Conservation (phyloP, 306 rosid species). For the Pyrus bretschneideri region DNA sequence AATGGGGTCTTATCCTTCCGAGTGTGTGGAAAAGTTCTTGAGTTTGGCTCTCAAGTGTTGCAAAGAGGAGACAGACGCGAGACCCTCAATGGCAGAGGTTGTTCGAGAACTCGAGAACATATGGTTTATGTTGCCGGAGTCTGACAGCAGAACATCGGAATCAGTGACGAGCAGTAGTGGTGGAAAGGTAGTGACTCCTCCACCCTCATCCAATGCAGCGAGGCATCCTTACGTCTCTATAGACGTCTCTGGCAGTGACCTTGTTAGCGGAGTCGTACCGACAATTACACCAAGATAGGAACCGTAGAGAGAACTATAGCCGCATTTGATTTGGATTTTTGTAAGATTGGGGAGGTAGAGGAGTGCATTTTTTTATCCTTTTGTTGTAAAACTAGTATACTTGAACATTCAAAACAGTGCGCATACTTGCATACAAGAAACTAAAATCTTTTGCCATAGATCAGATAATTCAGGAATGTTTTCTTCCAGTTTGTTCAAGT, state of each 20-base stretch:
- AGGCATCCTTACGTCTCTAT: conserved; percentile 47
- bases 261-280: conserved; percentile 71
- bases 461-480: too few species aligned
- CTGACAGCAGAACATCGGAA: conserved; percentile 31
- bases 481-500: too few species aligned
- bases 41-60: conserved; percentile 68
- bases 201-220: conserved; percentile 49
- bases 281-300: conserved; percentile 80
- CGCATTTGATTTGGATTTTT: neutral
- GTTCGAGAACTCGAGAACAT: conserved; percentile 75
- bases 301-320: neutral
- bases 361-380: neutral
- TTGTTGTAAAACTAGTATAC: neutral
- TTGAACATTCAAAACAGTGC: neutral
- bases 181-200: conserved; percentile 32
- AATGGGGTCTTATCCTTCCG: conserved; percentile 81
- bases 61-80: conserved; percentile 59
- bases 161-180: conserved; percentile 19
- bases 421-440: neutral
- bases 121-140: conserved; percentile 58
- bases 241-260: conserved; percentile 76
- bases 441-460: too few species aligned
- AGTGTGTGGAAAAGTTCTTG: conserved; percentile 59
- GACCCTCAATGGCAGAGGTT: conserved; percentile 81
- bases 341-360: neutral